These are phyloP conservation scores for Phlebopus sp. DNA, from an alignment of 1,284 basidiomycete species.

Conservation along the genomic window DNA sequence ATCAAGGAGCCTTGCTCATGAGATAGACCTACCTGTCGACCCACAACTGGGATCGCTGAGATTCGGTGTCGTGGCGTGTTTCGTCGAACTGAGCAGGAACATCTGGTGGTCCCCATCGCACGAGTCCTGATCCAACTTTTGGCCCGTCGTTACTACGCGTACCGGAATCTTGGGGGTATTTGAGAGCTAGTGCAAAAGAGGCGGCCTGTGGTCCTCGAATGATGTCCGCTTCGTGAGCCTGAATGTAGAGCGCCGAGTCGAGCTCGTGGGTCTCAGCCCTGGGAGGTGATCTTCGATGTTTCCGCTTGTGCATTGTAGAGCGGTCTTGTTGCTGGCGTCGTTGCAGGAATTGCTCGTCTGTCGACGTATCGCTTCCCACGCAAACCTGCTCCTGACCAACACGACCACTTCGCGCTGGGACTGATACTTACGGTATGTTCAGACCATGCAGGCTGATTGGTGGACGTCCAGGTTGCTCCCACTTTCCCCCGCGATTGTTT, in stretches of 20 bases:
- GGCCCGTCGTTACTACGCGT: slow-evolving; percentile 12
- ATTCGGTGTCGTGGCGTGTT: slow-evolving; percentile 1
- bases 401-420: no score
- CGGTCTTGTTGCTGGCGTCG: no score
- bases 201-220: slow-evolving; percentile 46
- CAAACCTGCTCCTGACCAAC: no score
- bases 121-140: slow-evolving; percentile 41
- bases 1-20: slow-evolving; percentile 9
- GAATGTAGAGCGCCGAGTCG: slow-evolving; percentile 47
- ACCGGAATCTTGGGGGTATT: slow-evolving; percentile 30
- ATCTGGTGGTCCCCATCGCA: slow-evolving; percentile 38
- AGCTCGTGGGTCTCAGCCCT: slow-evolving; percentile 7
- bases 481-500: no score
- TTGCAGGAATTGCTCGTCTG: no score
- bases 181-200: slow-evolving; percentile 46
- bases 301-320: slow-evolving; percentile 25
- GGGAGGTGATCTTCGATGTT: slow-evolving; percentile 16
- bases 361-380: no score
- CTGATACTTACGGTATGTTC: no score
- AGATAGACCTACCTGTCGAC: slow-evolving; percentile 53
- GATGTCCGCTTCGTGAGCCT: slow-evolving; percentile 68
- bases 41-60: slow-evolving; percentile 46
- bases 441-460: no score
- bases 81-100: slow-evolving; percentile 5
- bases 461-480: no score